These are phyloP conservation scores for Striga hermonthica DNA, from an alignment of 305 asterid species.

Conservation along the genomic window DNA sequence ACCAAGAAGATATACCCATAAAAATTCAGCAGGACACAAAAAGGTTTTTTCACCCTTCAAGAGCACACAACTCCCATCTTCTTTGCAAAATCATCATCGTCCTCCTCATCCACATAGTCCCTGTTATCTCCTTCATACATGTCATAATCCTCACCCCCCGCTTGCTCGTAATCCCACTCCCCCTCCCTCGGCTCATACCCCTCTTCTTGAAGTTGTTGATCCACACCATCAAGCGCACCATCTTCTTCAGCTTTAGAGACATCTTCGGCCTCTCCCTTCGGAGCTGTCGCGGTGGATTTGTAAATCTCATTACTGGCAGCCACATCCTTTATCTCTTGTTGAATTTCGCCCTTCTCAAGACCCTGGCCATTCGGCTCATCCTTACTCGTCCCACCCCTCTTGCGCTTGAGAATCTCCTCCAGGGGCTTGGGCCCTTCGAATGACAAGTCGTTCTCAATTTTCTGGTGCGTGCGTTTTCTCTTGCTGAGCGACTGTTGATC, in stretches of 20 bases:
- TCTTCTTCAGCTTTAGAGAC: too few species aligned
- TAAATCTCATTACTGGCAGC: neutral
- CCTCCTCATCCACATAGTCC: constrained; percentile 60
- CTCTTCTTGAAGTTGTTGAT: constrained; percentile 44
- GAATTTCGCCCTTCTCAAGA: neutral
- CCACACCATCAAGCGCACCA: constrained; percentile 41
- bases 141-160: constrained; percentile 56
- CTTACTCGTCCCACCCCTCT: constrained; percentile 47
- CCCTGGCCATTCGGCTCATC: constrained; percentile 13
- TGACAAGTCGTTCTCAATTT: constrained; percentile 42
- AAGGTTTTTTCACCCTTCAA: constrained; percentile 16
- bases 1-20: too few species aligned
- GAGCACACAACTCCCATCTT: constrained; percentile 77
- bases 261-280: neutral
- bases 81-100: constrained; percentile 77
- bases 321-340: neutral
- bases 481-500: constrained; percentile 60
- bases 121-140: constrained; percentile 65
- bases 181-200: constrained; percentile 49
- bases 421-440: constrained; percentile 88
- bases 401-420: constrained; percentile 74
- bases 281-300: neutral
- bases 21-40: too few species aligned
- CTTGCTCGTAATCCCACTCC: constrained; percentile 59
- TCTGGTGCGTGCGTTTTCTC: constrained; percentile 51